A percentile compares a stretch with the other conserved stretches of the same genome.
Conservation (phyloP, 345 rosid genomes). For the Gynandropsis gynandra region DNA sequence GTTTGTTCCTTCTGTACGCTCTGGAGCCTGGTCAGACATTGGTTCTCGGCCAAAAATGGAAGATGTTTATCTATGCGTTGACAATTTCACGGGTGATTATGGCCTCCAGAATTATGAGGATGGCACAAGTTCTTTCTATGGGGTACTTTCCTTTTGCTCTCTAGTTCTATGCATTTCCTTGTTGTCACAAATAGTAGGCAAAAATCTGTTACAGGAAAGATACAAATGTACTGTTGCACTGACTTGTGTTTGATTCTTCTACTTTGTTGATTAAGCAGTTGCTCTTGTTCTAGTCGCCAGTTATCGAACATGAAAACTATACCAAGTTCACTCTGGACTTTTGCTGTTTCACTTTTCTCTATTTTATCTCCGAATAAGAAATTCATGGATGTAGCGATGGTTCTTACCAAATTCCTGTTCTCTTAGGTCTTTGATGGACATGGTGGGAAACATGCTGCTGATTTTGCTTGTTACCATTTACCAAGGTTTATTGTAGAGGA, state of each 20-base stretch:
- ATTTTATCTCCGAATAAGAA: not conserved
- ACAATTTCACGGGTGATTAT: conserved; percentile 49
- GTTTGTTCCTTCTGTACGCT: conserved; percentile 50
- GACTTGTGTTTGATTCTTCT: not conserved
- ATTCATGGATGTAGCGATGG: not conserved
- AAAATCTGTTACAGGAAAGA: too few relatives aligned
- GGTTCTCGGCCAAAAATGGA: conserved; percentile 62
- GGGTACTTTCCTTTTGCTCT: conserved; percentile 37
- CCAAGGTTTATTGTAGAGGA: conserved; percentile 75
- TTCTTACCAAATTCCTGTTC: not conserved
- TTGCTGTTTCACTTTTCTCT: not conserved
- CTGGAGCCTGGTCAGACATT: conserved; percentile 81
- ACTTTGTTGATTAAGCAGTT: not conserved
- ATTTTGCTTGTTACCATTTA: conserved; percentile 67
- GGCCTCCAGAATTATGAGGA: conserved; percentile 29
- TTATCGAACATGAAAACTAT: too few relatives aligned
- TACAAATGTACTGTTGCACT: too few relatives aligned
- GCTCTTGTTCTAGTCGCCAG: not conserved
- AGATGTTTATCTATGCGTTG: conserved; percentile 73
- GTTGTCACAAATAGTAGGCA: not conserved
- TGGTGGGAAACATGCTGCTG: conserved; percentile 68
- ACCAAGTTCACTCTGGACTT: not conserved
- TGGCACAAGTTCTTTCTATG: conserved; percentile 58
- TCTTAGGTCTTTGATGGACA: conserved; percentile 84
- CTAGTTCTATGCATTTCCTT: not conserved